Evolutionary conservation across 148 eudicot genomes (phyloP).

Genomic region (Silene latifolia): DNA sequence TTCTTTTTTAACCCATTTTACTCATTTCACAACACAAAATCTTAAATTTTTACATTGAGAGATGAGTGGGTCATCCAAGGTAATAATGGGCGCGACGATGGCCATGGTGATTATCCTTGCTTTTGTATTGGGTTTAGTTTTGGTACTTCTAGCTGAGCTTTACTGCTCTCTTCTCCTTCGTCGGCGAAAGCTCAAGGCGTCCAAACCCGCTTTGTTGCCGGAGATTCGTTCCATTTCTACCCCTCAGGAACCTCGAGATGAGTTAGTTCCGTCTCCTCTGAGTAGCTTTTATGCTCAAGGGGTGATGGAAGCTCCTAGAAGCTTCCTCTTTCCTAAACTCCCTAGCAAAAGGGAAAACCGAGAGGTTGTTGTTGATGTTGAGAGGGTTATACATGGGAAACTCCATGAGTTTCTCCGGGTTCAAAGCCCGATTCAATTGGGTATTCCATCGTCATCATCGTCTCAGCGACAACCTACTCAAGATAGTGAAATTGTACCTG

Average conservation of each 20-base stretch:
- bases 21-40: constrained; percentile 10
- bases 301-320: constrained; percentile 67
- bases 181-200: constrained; percentile 24
- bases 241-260: constrained; percentile 19
- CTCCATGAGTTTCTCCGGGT: constrained; percentile 32
- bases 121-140: constrained; percentile 46
- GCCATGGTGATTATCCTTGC: constrained; percentile 53
- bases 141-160: constrained; percentile 65
- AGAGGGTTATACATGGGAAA: constrained; percentile 34
- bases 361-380: constrained; percentile 26
- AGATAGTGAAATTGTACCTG: constrained; percentile 7
- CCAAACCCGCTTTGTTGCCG: constrained; percentile 8
- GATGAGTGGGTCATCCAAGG: constrained; percentile 61
- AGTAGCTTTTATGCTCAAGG: constrained; percentile 59
- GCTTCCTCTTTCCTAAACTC: constrained; percentile 53
- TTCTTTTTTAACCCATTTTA: background rate
- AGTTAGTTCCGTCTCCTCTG: constrained; percentile 34
- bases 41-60: constrained; percentile 16
- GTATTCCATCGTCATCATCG: constrained; percentile 24
- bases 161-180: constrained; percentile 63
- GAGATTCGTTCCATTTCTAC: constrained; percentile 13
- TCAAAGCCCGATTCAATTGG: constrained; percentile 26
- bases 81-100: constrained; percentile 61
- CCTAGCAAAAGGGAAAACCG: constrained; percentile 25
- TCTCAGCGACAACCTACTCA: constrained; percentile 8